Evolutionary conservation across 768 basidiomycete species (phyloP).

Genomic region (Brasilioporus rufonigricans): DNA sequence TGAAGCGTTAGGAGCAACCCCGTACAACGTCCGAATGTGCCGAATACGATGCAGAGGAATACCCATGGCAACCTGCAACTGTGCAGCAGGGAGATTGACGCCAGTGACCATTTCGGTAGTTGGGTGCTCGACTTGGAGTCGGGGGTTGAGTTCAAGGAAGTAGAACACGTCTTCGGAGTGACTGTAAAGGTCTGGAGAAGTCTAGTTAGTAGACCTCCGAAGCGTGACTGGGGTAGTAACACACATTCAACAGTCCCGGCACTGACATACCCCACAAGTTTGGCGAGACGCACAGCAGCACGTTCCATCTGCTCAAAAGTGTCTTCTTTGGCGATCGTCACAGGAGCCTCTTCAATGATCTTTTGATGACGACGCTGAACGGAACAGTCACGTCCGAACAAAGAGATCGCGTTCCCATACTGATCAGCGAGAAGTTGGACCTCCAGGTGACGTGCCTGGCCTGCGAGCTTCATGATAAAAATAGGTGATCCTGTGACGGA

Average conservation of each 20-base stretch:
- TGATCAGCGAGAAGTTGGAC: slow-evolving; percentile 98
- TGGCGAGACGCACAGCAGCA: slow-evolving; percentile 98
- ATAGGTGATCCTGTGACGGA: slow-evolving; percentile 81
- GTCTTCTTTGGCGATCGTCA: slow-evolving; percentile 90
- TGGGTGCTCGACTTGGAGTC: slow-evolving; percentile 99
- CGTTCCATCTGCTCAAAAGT: slow-evolving; percentile 98
- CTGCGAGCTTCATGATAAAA: slow-evolving; percentile 99
- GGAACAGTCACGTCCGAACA: slow-evolving; percentile 99
- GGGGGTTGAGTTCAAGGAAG: slow-evolving; percentile 98
- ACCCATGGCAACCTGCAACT: slow-evolving; percentile 98
- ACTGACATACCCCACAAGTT: slow-evolving; percentile 97
- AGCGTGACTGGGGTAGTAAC: neutral
- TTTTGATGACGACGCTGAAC: slow-evolving; percentile 99
- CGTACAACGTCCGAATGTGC: slow-evolving; percentile 94
- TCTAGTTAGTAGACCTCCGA: neutral
- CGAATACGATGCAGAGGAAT: slow-evolving; percentile 93
- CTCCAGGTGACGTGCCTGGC: slow-evolving; percentile 95
- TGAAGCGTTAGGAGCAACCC: slow-evolving; percentile 83
- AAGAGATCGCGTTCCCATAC: slow-evolving; percentile 97
- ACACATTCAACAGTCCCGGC: slow-evolving; percentile 98
- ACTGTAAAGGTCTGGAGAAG: slow-evolving; percentile 75
- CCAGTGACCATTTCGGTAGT: slow-evolving; percentile 99
- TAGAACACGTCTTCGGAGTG: slow-evolving; percentile 92
- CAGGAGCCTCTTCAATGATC: slow-evolving; percentile 99
- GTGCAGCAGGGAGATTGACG: slow-evolving; percentile 96